These are phyloP conservation scores for Nannizzia gypsea DNA, from an alignment of 2,329 filamentous ascomycete genomes.

Conservation along the genomic window DNA sequence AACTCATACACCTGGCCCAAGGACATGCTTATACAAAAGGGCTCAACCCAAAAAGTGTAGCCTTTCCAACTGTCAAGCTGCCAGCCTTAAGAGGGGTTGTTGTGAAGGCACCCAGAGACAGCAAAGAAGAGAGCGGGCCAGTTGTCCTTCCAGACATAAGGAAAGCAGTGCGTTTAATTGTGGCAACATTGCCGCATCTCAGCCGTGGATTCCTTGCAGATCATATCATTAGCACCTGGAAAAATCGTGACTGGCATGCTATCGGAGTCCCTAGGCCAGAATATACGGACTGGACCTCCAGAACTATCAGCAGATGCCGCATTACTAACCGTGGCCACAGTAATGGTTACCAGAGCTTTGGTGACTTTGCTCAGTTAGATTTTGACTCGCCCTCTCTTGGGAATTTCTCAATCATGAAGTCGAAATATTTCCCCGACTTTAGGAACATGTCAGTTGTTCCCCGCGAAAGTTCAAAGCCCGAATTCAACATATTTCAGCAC, in stretches of 20 bases:
- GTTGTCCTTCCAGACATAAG: not conserved
- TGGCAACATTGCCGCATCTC: not conserved
- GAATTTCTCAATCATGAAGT: conserved; percentile 10
- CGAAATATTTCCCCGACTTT: not conserved
- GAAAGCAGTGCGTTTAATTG: not conserved
- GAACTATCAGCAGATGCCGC: conserved; percentile 5
- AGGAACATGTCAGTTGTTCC: not conserved
- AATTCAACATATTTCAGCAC: conserved; percentile 13
- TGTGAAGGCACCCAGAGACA: not conserved
- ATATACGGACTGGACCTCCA: conserved; percentile 4
- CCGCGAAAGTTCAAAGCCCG: not conserved
- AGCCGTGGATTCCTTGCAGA: not conserved
- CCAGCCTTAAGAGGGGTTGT: not conserved
- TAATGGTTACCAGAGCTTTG: conserved; percentile 10
- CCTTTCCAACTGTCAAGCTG: not conserved
- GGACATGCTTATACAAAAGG: not conserved
- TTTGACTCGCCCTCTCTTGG: conserved; percentile 8
- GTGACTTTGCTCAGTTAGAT: conserved; percentile 9
- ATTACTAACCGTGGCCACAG: conserved; percentile 7
- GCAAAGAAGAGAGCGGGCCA: not conserved
- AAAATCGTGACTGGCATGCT: not conserved
- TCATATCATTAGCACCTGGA: not conserved
- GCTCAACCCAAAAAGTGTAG: not conserved
- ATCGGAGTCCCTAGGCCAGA: not conserved
- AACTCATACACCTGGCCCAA: not conserved